phyloP scores from a whole-genome alignment of 2,329 filamentous ascomycete genomes.

The Hypoxylon sp. region DNA sequence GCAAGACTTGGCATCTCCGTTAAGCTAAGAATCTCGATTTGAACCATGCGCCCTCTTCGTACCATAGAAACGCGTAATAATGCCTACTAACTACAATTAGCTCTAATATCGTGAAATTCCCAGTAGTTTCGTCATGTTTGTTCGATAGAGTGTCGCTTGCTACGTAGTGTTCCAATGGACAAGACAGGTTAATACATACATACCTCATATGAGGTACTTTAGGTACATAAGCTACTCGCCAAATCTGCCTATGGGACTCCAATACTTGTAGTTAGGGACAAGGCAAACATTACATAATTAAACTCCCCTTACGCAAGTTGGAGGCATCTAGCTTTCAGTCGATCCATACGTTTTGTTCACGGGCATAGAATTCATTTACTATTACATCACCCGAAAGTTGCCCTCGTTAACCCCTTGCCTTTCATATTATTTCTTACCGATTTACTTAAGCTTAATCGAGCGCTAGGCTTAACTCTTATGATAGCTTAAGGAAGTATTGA shows the following conservation, averaged over 20 bases:
- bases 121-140: constrained; percentile 23
- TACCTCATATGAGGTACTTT: too few relatives aligned
- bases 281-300: neutral
- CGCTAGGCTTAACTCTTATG: too few relatives aligned
- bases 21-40: constrained; percentile 20
- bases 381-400: too few relatives aligned
- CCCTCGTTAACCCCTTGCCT: too few relatives aligned
- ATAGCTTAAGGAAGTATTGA: too few relatives aligned
- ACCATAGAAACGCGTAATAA: constrained; percentile 1
- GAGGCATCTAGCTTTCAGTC: neutral
- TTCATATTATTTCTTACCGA: neutral
- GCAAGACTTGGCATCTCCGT: constrained; percentile 7
- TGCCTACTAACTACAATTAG: constrained; percentile 16
- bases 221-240: neutral
- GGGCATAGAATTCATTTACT: constrained; percentile 31
- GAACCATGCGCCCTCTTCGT: constrained; percentile 11
- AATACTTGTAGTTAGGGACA: neutral
- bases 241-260: neutral
- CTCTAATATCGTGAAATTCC: constrained; percentile 3
- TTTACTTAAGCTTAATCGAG: too few relatives aligned
- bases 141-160: constrained; percentile 1
- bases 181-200: constrained; percentile 5
- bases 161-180: constrained; percentile 2
- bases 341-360: neutral
- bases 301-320: neutral